Evolutionary conservation across 306 rosid genomes (phyloP).

Genomic region (Fragaria nilgerrensis): DNA sequence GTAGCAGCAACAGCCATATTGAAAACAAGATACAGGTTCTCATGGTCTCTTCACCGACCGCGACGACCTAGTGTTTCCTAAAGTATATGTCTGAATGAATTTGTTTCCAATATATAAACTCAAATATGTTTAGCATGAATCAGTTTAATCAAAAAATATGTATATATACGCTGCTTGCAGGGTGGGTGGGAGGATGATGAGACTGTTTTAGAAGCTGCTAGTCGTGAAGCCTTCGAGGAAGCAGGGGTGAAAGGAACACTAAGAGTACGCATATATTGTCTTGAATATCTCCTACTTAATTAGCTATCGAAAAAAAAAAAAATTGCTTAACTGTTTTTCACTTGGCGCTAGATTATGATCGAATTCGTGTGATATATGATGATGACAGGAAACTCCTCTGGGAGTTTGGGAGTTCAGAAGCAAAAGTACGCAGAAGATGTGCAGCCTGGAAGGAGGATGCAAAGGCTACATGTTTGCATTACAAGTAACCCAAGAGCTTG

Average conservation of each 20-base stretch:
- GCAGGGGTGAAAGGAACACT: conserved; percentile 82
- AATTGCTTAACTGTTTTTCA: too few relatives aligned
- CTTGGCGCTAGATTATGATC: background rate
- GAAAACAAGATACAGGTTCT: conserved; percentile 64
- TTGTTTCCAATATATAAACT: background rate
- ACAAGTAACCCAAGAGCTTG: conserved; percentile 80
- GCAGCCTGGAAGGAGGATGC: conserved; percentile 70
- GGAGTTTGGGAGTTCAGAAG: conserved; percentile 91
- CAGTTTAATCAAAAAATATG: background rate
- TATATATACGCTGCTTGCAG: conserved; percentile 24
- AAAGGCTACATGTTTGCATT: conserved; percentile 85
- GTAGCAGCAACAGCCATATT: conserved; percentile 10
- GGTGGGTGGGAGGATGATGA: conserved; percentile 99
- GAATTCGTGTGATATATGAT: background rate
- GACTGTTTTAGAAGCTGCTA: conserved; percentile 71
- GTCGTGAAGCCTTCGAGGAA: conserved; percentile 87
- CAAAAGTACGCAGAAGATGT: conserved; percentile 62
- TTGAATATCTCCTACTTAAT: background rate
- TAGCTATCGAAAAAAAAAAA: too few relatives aligned
- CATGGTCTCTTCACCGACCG: conserved; percentile 92
- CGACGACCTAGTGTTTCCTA: conserved; percentile 76
- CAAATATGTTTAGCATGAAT: background rate
- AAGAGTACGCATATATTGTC: conserved; percentile 46
- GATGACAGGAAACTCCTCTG: conserved; percentile 55
- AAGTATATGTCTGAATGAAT: conserved; percentile 39